Base-by-base conservation (phyloP, 495 filamentous ascomycete genomes). In the Penicillium canariense region DNA sequence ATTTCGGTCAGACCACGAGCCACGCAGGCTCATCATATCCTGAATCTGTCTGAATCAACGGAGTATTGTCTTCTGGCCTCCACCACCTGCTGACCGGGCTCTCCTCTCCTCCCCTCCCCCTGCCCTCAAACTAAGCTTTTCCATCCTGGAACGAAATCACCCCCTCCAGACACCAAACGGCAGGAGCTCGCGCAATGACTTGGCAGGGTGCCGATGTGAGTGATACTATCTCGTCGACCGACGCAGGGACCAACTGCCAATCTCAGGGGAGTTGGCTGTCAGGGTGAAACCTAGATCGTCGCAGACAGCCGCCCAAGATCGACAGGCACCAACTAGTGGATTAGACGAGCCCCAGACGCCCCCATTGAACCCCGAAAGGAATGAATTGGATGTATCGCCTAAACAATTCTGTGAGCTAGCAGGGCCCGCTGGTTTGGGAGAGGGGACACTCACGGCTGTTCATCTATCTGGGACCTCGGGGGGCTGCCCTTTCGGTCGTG, bases 391-490 rank as follows among this genome's bases (percentile, higher is more conserved):
- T 32, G 26, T 46, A 27, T 10, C 26, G 25, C 31, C 14, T 1
- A 34, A 34, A 34, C 14, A 34, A 34, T 34, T 14, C 14, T 34
- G 31, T 8, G 14, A 34, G 2, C 36, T 57, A 52, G 20, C 44
- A 58, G 50, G 48, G 27, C 31, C 47, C 49, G 58, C 56, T 56
- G 54, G 36, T 36, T 58, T 58, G 45, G 27, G 18, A 26, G 30
- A 15, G 42, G 22, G 42, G 42, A 3, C 42, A 52, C 54, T 52
- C 47, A 55, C 53, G 36, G 27, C 50, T 55, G 48, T 66, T 72
- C 69, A 75, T 75, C 55, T 72, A 75, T 67, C 58, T 68, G 66
- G 51, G 55, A 73, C 72, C 45, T 54, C 51, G 31, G 54, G 35
- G 44, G 18, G 45, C 35, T 51, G 26, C 58, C 59, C 53, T 67